These are phyloP conservation scores for Rhizodiscina lignyota DNA, from an alignment of 495 filamentous ascomycete species.

Conservation along the genomic window DNA sequence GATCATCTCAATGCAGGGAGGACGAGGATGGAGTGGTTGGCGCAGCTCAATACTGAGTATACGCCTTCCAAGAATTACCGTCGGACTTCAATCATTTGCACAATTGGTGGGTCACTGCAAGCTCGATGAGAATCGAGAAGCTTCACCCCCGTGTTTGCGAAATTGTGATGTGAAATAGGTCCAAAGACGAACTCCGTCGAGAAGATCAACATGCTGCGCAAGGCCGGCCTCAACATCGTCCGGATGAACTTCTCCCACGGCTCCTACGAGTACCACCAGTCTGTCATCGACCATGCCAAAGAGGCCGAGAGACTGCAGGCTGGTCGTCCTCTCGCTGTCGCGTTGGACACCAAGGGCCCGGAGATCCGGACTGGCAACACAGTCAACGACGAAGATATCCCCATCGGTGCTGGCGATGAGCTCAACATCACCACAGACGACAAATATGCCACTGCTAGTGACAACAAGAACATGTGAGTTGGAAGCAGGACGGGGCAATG, in stretches of 20 bases:
- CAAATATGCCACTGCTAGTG: constrained; percentile 67
- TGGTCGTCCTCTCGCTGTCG: constrained; percentile 88
- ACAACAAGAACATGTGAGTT: constrained; percentile 83
- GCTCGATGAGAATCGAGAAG: too few relatives aligned
- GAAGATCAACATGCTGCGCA: constrained; percentile 84
- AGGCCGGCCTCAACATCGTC: constrained; percentile 84
- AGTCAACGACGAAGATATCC: constrained; percentile 62
- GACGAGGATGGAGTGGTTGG: constrained; percentile 86
- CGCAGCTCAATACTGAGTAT: constrained; percentile 63
- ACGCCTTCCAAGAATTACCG: constrained; percentile 73
- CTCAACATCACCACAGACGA: constrained; percentile 97
- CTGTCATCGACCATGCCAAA: constrained; percentile 86
- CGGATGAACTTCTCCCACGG: constrained; percentile 99
- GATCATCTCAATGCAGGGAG: constrained; percentile 61
- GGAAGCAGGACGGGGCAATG: not conserved
- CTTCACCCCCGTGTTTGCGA: not conserved
- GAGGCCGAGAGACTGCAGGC: constrained; percentile 56
- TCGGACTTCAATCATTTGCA: constrained; percentile 95
- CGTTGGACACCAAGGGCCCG: constrained; percentile 95
- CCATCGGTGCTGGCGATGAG: constrained; percentile 64
- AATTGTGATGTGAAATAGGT: constrained; percentile 22
- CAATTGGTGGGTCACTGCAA: constrained; percentile 74
- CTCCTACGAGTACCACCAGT: constrained; percentile 90
- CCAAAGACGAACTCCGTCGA: constrained; percentile 98
- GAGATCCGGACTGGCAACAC: constrained; percentile 98